Evolutionary conservation across 1,284 basidiomycete species (phyloP), one percentile per base, ranked within the genome.

Genomic region (Ustilago crameri): DNA sequence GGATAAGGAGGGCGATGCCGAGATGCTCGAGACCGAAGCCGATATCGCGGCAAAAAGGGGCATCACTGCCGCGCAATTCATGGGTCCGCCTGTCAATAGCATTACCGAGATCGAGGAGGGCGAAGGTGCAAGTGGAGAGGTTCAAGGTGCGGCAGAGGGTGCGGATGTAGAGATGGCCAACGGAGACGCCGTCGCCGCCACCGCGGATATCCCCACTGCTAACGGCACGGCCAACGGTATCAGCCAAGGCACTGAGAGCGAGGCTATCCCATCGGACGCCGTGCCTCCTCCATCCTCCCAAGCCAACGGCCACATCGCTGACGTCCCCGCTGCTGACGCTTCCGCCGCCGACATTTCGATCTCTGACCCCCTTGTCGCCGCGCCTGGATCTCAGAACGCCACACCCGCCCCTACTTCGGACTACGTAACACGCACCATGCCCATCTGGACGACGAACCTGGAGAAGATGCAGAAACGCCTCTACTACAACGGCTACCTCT

Each of bases 391-490:
- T 12, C 5, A 30, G 30, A 34, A 49, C 51, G 27, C 32, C 20
- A 37, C 27, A 3, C 35, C 51, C 15, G 27, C 45, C 26, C 51
- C 51, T 9, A 66, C 70, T 12, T 47, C 46, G 3, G 53, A 45
- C 17, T 76, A 76, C 52, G 45, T 74, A 43, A 51, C 58, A 14
- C 74, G 78, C 32, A 70, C 66, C 24, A 71, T 81, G 65, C 72
- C 72, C 40, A 78, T 82, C 52, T 82, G 75, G 73, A 82, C 80
- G 27, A 77, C 74, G 40, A 79, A 70, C 81, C 87, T 98, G 27
- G 95, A 98, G 80, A 90, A 88, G 72, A 94, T 99, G 88, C 91
- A 95, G 76, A 86, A 88, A 35, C 90, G 93, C 56, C 87, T 99
- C 15, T 93, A 93, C 85, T 90, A 90, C 82, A 90, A 90, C 60